phyloP scores from a whole-genome alignment of 805 yeast species.

The Myxozyma mucilagina region DNA sequence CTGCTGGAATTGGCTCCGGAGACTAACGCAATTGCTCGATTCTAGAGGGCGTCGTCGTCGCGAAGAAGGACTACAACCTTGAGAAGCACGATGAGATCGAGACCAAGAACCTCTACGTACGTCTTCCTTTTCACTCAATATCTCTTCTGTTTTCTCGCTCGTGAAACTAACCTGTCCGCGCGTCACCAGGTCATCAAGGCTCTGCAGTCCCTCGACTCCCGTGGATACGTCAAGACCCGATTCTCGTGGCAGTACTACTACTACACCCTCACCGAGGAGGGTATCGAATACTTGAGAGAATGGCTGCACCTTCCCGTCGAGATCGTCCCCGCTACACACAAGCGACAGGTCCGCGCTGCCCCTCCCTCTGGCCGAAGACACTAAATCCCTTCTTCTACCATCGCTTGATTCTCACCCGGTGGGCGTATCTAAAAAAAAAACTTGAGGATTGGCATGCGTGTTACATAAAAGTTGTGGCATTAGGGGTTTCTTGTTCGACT shows the following conservation, averaged over 20 bases:
- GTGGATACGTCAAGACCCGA: slow-evolving; percentile 99
- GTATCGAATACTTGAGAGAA: slow-evolving; percentile 97
- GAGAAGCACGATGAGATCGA: slow-evolving; percentile 97
- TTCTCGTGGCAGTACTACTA: slow-evolving; percentile 99
- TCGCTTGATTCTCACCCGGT: too few species aligned
- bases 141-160: neutral
- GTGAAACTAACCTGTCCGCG: neutral
- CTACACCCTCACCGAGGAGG: slow-evolving; percentile 99
- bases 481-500: slow-evolving; percentile 3
- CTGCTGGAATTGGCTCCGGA: neutral
- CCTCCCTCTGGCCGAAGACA: slow-evolving; percentile 39
- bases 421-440: too few species aligned
- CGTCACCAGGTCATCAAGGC: slow-evolving; percentile 70
- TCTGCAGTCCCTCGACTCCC: slow-evolving; percentile 97
- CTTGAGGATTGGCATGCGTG: neutral
- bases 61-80: slow-evolving; percentile 93
- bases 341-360: slow-evolving; percentile 92
- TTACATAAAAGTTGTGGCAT: slow-evolving; percentile 14
- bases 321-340: slow-evolving; percentile 97
- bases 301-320: slow-evolving; percentile 98
- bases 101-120: slow-evolving; percentile 91
- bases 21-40: neutral
- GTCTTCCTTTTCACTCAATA: neutral
- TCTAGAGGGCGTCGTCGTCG: slow-evolving; percentile 98
- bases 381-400: neutral